These are phyloP conservation scores for Halenospora varia DNA, from an alignment of 495 filamentous ascomycete genomes.

Conservation along the genomic window DNA sequence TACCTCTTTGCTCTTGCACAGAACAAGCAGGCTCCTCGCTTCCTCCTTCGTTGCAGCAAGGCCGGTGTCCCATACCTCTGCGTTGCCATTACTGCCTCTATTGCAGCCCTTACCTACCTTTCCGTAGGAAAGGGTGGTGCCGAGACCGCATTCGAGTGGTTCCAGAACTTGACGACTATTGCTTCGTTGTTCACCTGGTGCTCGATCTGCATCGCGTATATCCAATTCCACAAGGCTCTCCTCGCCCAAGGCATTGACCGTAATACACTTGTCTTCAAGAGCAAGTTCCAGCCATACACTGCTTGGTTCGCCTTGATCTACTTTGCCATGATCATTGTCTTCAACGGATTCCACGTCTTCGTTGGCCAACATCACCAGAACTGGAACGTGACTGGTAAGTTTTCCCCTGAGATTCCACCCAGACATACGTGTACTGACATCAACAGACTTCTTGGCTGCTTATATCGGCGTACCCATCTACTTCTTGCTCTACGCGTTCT, in stretches of 20 bases:
- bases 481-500: constrained; percentile 48
- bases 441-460: constrained; percentile 45
- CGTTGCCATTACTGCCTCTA: constrained; percentile 45
- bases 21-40: constrained; percentile 54
- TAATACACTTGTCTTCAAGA: constrained; percentile 51
- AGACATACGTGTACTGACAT: constrained; percentile 7
- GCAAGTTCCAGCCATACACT: constrained; percentile 58
- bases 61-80: constrained; percentile 60
- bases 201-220: constrained; percentile 22
- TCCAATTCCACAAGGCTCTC: constrained; percentile 26
- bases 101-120: constrained; percentile 57
- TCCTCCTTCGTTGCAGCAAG: constrained; percentile 53
- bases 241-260: constrained; percentile 24
- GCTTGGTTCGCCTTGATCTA: constrained; percentile 56
- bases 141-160: constrained; percentile 56
- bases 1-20: constrained; percentile 61
- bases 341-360: constrained; percentile 54
- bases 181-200: constrained; percentile 56
- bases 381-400: constrained; percentile 36
- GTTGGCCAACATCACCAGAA: constrained; percentile 32
- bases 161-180: constrained; percentile 54
- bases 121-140: constrained; percentile 50
- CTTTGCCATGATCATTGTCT: constrained; percentile 49
- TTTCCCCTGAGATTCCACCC: background rate
- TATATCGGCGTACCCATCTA: constrained; percentile 62